Percentiles rank a stretch among this genome's conserved stretches.
Evolutionary conservation across 2,329 filamentous ascomycete species (phyloP).

Genomic region (Fusarium mundagurra): DNA sequence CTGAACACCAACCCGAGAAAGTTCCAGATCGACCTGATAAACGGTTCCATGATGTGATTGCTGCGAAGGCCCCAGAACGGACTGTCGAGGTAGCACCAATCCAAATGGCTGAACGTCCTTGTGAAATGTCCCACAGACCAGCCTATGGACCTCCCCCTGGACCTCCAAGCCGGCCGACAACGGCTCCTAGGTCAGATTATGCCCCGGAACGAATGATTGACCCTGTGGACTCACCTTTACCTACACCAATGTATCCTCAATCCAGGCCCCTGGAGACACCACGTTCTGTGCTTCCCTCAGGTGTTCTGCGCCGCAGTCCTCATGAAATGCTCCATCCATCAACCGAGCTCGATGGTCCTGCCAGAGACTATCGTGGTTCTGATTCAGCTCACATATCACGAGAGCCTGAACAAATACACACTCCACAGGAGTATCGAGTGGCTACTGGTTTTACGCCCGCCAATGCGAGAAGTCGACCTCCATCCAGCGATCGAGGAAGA

Average conservation of each 20-base stretch:
- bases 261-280: slow-evolving; percentile 8
- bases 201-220: slow-evolving; percentile 34
- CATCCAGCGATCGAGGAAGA: slow-evolving; percentile 41
- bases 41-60: slow-evolving; percentile 6
- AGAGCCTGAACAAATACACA: slow-evolving; percentile 42
- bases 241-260: slow-evolving; percentile 11
- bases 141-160: background rate
- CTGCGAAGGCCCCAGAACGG: slow-evolving; percentile 3
- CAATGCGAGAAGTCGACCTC: slow-evolving; percentile 43
- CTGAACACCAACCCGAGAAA: slow-evolving; percentile 1
- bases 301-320: slow-evolving; percentile 15
- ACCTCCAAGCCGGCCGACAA: slow-evolving; percentile 1
- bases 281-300: slow-evolving; percentile 26
- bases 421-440: slow-evolving; percentile 41
- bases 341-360: slow-evolving; percentile 30
- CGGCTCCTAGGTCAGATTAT: slow-evolving; percentile 21
- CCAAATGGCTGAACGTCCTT: background rate
- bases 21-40: background rate
- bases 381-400: slow-evolving; percentile 23
- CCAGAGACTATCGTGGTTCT: slow-evolving; percentile 20
- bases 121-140: slow-evolving; percentile 1
- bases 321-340: slow-evolving; percentile 34
- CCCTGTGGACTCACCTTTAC: slow-evolving; percentile 14
- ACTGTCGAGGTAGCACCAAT: slow-evolving; percentile 5
- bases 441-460: slow-evolving; percentile 47